These are phyloP conservation scores for Kwoniella newhampshirensis DNA, from an alignment of 768 basidiomycete species.

Conservation along the genomic window DNA sequence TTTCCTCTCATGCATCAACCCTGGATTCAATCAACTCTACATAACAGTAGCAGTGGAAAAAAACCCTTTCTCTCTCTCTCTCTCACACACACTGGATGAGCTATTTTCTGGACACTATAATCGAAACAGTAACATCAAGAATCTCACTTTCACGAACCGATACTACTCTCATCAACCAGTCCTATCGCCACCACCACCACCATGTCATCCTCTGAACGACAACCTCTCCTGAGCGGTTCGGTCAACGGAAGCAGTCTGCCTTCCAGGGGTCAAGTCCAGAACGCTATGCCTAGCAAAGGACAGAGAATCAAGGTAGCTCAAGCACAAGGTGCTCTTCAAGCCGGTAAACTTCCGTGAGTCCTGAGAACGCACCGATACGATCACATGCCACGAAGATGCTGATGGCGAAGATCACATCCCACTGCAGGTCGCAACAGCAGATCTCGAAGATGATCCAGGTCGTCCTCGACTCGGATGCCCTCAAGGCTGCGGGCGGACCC, in stretches of 20 bases:
- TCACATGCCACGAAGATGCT: too few species aligned
- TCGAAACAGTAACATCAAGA: slow-evolving; percentile 15
- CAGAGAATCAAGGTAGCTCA: slow-evolving; percentile 48
- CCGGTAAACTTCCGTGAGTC: slow-evolving; percentile 53
- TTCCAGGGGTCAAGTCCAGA: slow-evolving; percentile 35
- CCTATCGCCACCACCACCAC: neutral
- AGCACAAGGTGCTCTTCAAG: slow-evolving; percentile 47
- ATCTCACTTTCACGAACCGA: slow-evolving; percentile 13
- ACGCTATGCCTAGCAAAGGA: slow-evolving; percentile 39
- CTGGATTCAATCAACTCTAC: too few species aligned
- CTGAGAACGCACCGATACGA: too few species aligned
- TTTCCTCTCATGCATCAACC: too few species aligned
- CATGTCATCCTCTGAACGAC: slow-evolving; percentile 15
- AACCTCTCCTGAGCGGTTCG: slow-evolving; percentile 26
- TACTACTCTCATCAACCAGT: neutral
- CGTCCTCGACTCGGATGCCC: slow-evolving; percentile 47
- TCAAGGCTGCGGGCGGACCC: slow-evolving; percentile 48
- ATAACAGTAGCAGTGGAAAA: too few species aligned
- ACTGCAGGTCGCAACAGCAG: slow-evolving; percentile 45
- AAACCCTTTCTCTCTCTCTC: too few species aligned
- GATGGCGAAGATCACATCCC: neutral
- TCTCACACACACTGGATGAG: slow-evolving; percentile 7
- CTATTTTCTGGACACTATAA: slow-evolving; percentile 11
- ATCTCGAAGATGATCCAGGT: slow-evolving; percentile 46
- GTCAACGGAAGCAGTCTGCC: slow-evolving; percentile 33